These are phyloP conservation scores for Silene noctiflora DNA, from an alignment of 179 eudicot genomes.

Conservation along the genomic window DNA sequence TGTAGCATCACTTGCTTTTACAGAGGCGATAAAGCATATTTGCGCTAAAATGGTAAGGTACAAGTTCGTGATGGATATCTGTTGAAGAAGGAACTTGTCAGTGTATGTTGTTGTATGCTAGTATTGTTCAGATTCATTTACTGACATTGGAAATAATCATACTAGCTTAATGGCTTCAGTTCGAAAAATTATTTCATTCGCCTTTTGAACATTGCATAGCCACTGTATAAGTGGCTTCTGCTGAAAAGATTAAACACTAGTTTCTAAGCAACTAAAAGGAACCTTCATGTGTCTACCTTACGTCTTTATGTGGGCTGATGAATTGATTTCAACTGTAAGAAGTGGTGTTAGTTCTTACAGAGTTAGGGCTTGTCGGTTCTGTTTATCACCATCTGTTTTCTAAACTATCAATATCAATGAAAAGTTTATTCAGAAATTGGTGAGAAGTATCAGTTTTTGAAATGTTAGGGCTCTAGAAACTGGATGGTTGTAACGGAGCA, in stretches of 20 bases:
- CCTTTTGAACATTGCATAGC: neutral
- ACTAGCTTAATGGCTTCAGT: neutral
- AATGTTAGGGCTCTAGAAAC: neutral
- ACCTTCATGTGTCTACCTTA: neutral
- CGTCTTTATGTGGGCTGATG: no score
- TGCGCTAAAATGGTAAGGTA: slow-evolving; percentile 55
- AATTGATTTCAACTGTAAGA: no score
- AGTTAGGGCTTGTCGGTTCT: neutral
- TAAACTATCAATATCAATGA: neutral
- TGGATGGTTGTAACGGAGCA: neutral
- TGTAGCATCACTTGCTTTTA: slow-evolving; percentile 77
- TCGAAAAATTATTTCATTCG: neutral
- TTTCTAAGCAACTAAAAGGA: neutral
- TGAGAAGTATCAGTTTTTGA: neutral
- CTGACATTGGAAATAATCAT: neutral
- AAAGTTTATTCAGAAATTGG: neutral
- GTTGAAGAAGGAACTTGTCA: neutral
- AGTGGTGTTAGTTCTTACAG: no score
- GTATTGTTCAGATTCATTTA: no score
- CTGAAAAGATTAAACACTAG: neutral
- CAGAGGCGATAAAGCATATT: slow-evolving; percentile 73
- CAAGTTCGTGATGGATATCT: neutral
- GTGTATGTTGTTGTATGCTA: no score
- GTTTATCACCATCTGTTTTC: no score
- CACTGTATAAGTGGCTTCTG: neutral